Conservation (phyloP, 257 asterid genomes). For the Solanum pennellii region DNA sequence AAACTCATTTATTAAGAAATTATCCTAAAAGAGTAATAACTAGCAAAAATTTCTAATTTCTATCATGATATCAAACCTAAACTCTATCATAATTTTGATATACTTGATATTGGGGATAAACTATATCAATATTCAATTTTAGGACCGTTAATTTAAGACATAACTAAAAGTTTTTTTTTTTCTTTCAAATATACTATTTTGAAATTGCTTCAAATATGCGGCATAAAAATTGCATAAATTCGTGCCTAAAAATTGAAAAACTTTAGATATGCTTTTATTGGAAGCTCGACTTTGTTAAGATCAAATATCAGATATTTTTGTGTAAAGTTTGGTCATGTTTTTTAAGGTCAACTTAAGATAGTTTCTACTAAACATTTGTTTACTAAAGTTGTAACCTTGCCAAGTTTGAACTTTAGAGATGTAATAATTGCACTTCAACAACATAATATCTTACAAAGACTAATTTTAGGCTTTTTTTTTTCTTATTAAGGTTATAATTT, state of each 20-base stretch:
- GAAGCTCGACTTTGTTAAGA: neutral
- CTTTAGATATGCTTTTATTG: neutral
- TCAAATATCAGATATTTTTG: neutral
- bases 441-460: neutral
- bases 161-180: fast-evolving
- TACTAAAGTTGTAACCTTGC: too few relatives aligned
- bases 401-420: too few relatives aligned
- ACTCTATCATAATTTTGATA: too few relatives aligned
- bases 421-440: neutral
- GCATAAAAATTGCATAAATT: neutral
- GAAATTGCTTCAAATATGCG: neutral
- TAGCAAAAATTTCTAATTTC: neutral
- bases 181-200: neutral
- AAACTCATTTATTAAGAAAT: neutral
- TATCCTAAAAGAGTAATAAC: neutral
- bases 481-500: too few relatives aligned
- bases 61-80: too few relatives aligned
- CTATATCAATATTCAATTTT: neutral
- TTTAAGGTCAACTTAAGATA: neutral
- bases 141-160: neutral
- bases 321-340: neutral
- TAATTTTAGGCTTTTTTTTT: too few relatives aligned
- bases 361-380: neutral
- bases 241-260: neutral
- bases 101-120: neutral